Percentiles rank a stretch among this genome's conserved stretches.
Evolutionary conservation across 345 rosid species (phyloP).

Genomic region (Trapa incisa): DNA sequence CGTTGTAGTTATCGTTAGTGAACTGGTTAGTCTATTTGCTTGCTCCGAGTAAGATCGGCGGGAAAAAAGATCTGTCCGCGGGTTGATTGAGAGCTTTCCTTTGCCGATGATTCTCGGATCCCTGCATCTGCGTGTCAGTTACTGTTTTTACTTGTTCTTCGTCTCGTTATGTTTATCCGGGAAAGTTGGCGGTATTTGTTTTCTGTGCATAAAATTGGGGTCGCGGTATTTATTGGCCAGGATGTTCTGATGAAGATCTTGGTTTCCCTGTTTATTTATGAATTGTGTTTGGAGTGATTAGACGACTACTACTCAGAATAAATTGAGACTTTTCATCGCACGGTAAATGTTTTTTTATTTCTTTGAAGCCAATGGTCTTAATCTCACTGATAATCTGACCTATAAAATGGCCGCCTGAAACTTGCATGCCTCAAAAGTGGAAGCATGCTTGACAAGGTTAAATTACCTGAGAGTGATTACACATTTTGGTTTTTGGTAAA

Average conservation of each 20-base stretch:
- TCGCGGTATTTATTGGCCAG: not conserved
- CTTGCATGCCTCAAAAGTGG: not conserved
- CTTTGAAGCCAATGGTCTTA: not conserved
- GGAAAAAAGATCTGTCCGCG: not conserved
- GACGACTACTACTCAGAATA: not conserved
- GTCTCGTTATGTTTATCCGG: not conserved
- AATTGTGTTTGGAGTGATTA: not conserved
- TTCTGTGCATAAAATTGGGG: not conserved
- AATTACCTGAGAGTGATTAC: not conserved
- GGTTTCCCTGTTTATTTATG: not conserved
- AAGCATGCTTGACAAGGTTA: not conserved
- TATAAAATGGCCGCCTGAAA: not conserved
- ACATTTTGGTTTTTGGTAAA: not conserved
- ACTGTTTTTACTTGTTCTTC: not conserved
- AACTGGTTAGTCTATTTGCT: not conserved
- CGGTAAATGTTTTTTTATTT: not conserved
- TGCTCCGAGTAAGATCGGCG: not conserved
- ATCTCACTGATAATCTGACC: too few relatives aligned
- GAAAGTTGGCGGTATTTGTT: not conserved
- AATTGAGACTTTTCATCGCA: not conserved
- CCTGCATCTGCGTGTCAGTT: not conserved
- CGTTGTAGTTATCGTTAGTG: not conserved
- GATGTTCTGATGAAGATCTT: not conserved
- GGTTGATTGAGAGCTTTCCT: not conserved
- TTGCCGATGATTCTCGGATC: not conserved